Percentiles rank a stretch among this genome's conserved stretches.
These are phyloP conservation scores for Erysimum cheiri DNA, from an alignment of 441 rosid species.

Conservation along the genomic window DNA sequence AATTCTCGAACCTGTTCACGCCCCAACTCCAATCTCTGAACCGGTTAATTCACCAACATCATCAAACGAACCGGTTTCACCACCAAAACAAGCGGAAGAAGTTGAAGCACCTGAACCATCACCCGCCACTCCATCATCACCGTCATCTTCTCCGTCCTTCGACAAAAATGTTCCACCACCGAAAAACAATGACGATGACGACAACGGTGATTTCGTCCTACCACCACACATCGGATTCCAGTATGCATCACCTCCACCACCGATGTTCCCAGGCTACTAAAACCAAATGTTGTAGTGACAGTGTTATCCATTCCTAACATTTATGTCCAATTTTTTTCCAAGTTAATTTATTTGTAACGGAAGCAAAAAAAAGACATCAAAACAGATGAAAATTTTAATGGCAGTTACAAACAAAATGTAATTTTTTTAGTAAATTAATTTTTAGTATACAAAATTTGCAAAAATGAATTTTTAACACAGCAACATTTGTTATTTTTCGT, in stretches of 20 bases:
- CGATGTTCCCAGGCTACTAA: conserved; percentile 75
- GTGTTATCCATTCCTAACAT: conserved; percentile 15
- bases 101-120: conserved; percentile 43
- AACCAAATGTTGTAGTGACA: conserved; percentile 5
- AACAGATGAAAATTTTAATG: background rate
- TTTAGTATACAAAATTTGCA: background rate
- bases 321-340: background rate
- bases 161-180: conserved; percentile 24
- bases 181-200: conserved; percentile 5
- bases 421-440: conserved; percentile 13
- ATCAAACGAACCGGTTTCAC: conserved; percentile 14
- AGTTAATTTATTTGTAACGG: conserved; percentile 30
- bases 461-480: background rate
- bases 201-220: conserved; percentile 36
- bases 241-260: conserved; percentile 62
- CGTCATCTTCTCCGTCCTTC: too few species aligned
- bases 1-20: conserved; percentile 14
- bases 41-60: background rate
- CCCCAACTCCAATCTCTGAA: conserved; percentile 6
- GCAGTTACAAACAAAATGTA: conserved; percentile 7
- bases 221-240: conserved; percentile 51
- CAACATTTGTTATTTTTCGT: too few species aligned
- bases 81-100: conserved; percentile 35
- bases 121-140: conserved; percentile 43
- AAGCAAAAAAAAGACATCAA: background rate